Base-by-base conservation (phyloP, 306 rosid genomes). In the Vigna radiata region DNA sequence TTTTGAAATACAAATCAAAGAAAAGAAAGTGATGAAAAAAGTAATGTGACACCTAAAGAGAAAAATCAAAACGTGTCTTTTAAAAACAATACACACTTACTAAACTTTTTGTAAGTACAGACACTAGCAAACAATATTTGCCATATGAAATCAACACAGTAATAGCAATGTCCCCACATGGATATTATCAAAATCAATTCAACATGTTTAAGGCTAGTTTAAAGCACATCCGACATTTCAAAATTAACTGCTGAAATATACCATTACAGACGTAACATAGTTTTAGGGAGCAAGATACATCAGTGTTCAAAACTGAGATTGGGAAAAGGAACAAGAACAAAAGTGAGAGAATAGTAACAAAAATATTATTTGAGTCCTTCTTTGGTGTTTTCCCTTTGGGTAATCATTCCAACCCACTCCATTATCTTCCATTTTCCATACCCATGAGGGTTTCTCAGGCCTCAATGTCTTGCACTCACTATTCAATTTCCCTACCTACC, bases 221-320 rank as follows among this genome's bases (percentile, higher is more conserved):
- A n/a, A n/a, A n/a, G n/a, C n/a, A n/a, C 17, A 17, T 52, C 7
- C n/a, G n/a, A 12, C 25, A 52, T 54, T 54, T 19, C 27, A 55
- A 19, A 55, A 2, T 8, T 19, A 55, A 21, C 4, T 56, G 3
- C 59, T 18, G 13, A 53, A 53, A 53, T 18, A 25, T 18, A 18
- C 15, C 2, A 23, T 4, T 53, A 53, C 59, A 53, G 1, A 23
- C 0, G 0, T 23, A 56, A 2, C 13, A 15, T 21, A 27, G 13
- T 61, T 54, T 29, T 77, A 52, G 58, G 78, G 54, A 49, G 72
- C 81, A 29, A 62, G 48, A 47, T 43, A 79, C 47, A 14, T 11
- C 12, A 62, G 18, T 8, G 46, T 56, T 10, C 4, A 75, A 71
- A 86, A 66, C 71, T 39, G 81, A 48, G 23, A 48, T 53, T 54